Percentiles rank a stretch among this genome's conserved stretches.
These are phyloP conservation scores for Zoysia matrella DNA, from an alignment of 202 grass and related monocot species.

Conservation along the genomic window DNA sequence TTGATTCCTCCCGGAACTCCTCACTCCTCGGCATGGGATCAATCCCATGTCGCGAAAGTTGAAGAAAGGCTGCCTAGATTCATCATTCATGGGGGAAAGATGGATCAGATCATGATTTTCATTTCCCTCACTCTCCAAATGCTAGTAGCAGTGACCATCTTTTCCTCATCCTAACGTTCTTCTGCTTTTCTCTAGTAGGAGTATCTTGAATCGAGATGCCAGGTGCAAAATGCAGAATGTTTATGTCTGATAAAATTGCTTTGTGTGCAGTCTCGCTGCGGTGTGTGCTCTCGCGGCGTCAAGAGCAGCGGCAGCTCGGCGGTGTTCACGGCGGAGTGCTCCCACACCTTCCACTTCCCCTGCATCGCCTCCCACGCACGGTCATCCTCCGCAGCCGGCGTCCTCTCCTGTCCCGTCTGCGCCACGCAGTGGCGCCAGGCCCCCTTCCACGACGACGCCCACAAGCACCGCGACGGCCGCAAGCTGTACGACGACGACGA, in stretches of 20 bases:
- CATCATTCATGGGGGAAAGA: neutral
- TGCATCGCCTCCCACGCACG: constrained; percentile 75
- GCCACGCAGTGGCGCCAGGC: constrained; percentile 71
- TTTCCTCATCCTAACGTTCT: constrained; percentile 34
- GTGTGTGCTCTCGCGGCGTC: constrained; percentile 67
- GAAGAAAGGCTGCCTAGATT: no score
- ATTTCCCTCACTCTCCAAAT: neutral
- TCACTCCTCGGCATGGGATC: no score
- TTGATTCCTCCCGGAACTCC: no score
- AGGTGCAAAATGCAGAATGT: no score
- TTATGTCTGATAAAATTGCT: no score
- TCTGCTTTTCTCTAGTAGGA: neutral
- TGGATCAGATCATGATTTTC: constrained; percentile 1
- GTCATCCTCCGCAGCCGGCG: constrained; percentile 36
- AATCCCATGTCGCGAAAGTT: no score
- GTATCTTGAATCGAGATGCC: no score
- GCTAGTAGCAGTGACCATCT: neutral
- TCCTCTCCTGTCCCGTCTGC: constrained; percentile 81
- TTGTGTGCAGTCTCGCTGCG: constrained; percentile 65
- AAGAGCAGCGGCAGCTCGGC: constrained; percentile 67
- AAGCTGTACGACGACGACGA: constrained; percentile 96
- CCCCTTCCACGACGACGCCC: constrained; percentile 49
- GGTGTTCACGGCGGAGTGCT: constrained; percentile 98
- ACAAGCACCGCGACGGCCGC: constrained; percentile 11
- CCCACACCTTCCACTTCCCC: constrained; percentile 85